Percentiles rank a stretch among this genome's conserved stretches.
These are phyloP conservation scores for Umbelopsis isabellina DNA, from an alignment of 192 early-diverging fungal genomes.

Conservation along the genomic window DNA sequence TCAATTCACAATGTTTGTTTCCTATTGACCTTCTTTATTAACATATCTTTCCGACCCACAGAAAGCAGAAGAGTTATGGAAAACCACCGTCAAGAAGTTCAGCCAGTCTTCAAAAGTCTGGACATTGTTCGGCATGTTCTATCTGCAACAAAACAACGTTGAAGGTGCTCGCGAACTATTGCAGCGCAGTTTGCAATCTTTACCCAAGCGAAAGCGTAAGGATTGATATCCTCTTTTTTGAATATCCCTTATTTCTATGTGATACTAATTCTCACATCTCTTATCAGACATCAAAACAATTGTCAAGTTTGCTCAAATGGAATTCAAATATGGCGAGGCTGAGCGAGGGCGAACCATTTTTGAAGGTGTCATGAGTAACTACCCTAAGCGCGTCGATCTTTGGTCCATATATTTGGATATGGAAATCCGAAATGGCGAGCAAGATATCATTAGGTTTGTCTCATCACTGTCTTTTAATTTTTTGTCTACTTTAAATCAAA, in stretches of 20 bases:
- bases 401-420: slow-evolving; percentile 98
- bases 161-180: slow-evolving; percentile 82
- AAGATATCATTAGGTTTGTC: slow-evolving; percentile 47
- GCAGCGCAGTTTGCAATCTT: slow-evolving; percentile 74
- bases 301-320: slow-evolving; percentile 94
- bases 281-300: slow-evolving; percentile 82
- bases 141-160: slow-evolving; percentile 71
- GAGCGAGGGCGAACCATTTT: slow-evolving; percentile 98
- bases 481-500: not conserved
- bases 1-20: not conserved
- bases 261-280: slow-evolving; percentile 21
- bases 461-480: not conserved
- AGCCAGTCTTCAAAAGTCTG: slow-evolving; percentile 90
- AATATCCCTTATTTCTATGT: not conserved
- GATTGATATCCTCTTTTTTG: not conserved
- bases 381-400: slow-evolving; percentile 93
- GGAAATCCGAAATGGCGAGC: slow-evolving; percentile 82
- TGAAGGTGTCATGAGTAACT: slow-evolving; percentile 91
- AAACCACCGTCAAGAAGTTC: slow-evolving; percentile 84
- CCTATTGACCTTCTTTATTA: not conserved
- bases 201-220: slow-evolving; percentile 93
- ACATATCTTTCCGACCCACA: slow-evolving; percentile 9
- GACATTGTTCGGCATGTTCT: slow-evolving; percentile 83
- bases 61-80: slow-evolving; percentile 42
- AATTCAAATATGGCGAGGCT: slow-evolving; percentile 96